Conservation (phyloP, 768 basidiomycete genomes). For the Gelatoporia subvermispora region DNA sequence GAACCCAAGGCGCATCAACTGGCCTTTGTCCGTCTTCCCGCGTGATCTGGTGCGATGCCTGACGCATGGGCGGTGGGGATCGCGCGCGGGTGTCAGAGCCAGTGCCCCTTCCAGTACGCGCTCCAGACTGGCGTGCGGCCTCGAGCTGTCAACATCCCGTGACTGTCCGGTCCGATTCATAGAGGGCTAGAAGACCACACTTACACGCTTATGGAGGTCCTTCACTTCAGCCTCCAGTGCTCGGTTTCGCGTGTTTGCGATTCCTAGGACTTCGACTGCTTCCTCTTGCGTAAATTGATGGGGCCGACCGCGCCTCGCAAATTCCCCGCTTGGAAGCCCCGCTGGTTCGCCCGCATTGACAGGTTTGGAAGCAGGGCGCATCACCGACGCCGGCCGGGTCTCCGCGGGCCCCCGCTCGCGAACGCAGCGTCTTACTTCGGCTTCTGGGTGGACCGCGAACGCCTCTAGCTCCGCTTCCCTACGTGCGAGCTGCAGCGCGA, state of each 20-base stretch:
- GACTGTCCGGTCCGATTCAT: neutral
- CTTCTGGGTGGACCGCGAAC: conserved; percentile 18
- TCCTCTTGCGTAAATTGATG: conserved; percentile 24
- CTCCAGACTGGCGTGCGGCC: neutral
- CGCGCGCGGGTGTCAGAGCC: neutral
- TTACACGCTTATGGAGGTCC: conserved; percentile 30
- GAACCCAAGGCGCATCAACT: too few species aligned
- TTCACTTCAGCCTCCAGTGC: conserved; percentile 42
- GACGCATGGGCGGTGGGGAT: neutral
- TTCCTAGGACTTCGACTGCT: conserved; percentile 35
- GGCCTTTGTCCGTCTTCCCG: too few species aligned
- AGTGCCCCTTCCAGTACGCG: neutral
- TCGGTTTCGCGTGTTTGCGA: conserved; percentile 36
- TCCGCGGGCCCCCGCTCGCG: neutral
- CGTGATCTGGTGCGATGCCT: neutral
- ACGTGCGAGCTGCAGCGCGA: conserved; percentile 51
- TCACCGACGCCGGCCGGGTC: neutral
- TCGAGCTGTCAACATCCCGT: neutral
- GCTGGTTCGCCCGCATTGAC: neutral
- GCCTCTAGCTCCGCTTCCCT: conserved; percentile 53
- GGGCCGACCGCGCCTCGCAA: conserved; percentile 1
- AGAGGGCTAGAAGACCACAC: conserved; percentile 7
- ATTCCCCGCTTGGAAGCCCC: neutral
- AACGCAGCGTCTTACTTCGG: too few species aligned
- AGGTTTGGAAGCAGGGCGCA: neutral